These are phyloP conservation scores for Warburgia ugandensis DNA, from an alignment of 164 flowering plant species.

Conservation along the genomic window DNA sequence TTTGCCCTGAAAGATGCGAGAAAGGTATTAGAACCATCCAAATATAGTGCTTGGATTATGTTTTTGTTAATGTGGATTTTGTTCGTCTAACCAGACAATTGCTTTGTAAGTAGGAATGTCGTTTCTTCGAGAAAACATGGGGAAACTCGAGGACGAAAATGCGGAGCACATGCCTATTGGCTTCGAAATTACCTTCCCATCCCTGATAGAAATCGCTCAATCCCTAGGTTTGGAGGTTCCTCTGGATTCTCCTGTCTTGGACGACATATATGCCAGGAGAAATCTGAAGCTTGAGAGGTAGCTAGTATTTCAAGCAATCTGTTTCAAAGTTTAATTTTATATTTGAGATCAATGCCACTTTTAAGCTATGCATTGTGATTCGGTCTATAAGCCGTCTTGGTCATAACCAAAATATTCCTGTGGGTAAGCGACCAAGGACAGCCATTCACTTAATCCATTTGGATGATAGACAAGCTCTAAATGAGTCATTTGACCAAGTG, in stretches of 20 bases:
- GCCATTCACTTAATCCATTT: too few species aligned
- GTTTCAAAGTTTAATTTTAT: too few species aligned
- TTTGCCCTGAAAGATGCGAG: slow-evolving; percentile 34
- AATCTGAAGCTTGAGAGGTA: slow-evolving; percentile 67
- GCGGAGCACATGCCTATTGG: slow-evolving; percentile 92
- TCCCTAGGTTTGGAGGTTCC: slow-evolving; percentile 43
- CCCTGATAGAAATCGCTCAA: slow-evolving; percentile 59
- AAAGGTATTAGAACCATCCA: slow-evolving; percentile 44
- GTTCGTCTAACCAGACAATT: neutral
- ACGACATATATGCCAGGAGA: slow-evolving; percentile 53
- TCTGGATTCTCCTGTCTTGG: slow-evolving; percentile 41
- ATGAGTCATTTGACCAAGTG: too few species aligned
- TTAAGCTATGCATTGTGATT: too few species aligned
- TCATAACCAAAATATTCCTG: too few species aligned
- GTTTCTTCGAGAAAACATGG: slow-evolving; percentile 48
- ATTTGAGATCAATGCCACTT: too few species aligned
- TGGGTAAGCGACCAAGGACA: too few species aligned
- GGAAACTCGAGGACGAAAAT: slow-evolving; percentile 54
- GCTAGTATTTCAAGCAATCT: too few species aligned
- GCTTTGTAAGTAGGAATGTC: slow-evolving; percentile 32
- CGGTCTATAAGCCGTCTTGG: too few species aligned
- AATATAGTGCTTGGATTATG: too few species aligned
- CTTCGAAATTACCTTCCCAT: slow-evolving; percentile 87
- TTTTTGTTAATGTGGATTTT: neutral
- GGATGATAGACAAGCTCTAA: too few species aligned